Conservation (phyloP, 768 basidiomycete genomes). For the Suillus lakei region DNA sequence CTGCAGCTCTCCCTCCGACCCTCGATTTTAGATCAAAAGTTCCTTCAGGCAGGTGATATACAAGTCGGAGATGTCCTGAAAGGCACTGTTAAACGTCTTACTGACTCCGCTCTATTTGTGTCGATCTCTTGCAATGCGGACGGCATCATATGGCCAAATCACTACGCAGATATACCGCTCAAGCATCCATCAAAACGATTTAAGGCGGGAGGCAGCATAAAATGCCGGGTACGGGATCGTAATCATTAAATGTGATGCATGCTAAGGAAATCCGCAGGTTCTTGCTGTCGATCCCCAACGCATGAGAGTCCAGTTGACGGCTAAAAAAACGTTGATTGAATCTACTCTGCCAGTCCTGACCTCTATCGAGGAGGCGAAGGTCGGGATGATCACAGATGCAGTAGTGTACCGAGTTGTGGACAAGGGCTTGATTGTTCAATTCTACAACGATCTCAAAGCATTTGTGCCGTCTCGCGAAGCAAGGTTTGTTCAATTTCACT, state of each 20-base stretch:
- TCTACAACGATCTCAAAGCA: conserved; percentile 89
- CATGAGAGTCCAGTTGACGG: conserved; percentile 83
- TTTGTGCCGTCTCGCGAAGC: conserved; percentile 81
- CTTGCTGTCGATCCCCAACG: conserved; percentile 81
- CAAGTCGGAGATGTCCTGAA: conserved; percentile 86
- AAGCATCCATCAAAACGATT: conserved; percentile 75
- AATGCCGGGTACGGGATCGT: conserved; percentile 70
- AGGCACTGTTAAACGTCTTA: conserved; percentile 79
- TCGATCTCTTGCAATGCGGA: conserved; percentile 87
- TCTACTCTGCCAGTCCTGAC: conserved; percentile 76
- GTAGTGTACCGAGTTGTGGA: conserved; percentile 85
- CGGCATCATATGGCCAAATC: conserved; percentile 92
- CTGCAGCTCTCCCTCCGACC: conserved; percentile 86
- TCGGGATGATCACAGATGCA: conserved; percentile 77
- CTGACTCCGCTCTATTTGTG: conserved; percentile 82
- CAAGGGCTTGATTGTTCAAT: conserved; percentile 83
- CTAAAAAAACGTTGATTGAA: conserved; percentile 89
- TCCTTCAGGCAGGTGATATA: conserved; percentile 82
- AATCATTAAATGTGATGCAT: conserved; percentile 38
- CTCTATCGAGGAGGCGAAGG: conserved; percentile 64
- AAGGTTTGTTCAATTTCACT: conserved; percentile 54
- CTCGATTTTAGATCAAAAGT: conserved; percentile 83
- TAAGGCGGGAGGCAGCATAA: conserved; percentile 80
- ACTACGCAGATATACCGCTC: conserved; percentile 91
- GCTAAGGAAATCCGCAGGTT: conserved; percentile 39